phyloP scores from a whole-genome alignment of 1,139 yeast species.

The Candida pseudoviswanathii region DNA sequence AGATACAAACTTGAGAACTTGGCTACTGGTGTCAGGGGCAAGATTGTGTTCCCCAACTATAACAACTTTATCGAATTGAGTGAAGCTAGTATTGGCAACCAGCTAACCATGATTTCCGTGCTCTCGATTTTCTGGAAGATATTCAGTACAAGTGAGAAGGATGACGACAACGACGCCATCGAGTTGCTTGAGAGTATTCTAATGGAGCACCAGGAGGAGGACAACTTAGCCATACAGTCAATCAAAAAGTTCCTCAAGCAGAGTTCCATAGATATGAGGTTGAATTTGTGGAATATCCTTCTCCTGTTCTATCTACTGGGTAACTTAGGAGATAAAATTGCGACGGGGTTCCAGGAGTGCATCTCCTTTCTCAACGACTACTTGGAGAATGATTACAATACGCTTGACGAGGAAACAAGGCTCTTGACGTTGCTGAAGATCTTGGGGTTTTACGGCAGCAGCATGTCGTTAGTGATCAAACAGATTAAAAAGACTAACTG shows the following conservation, averaged over 20 bases:
- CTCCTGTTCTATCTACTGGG: conserved; percentile 57
- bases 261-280: conserved; percentile 67
- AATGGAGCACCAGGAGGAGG: conserved; percentile 18
- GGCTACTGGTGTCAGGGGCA: conserved; percentile 14
- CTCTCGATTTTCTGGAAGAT: conserved; percentile 66
- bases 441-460: conserved; percentile 36
- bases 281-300: conserved; percentile 77
- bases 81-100: conserved; percentile 52
- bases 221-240: conserved; percentile 37
- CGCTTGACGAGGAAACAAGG: conserved; percentile 17
- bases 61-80: conserved; percentile 62
- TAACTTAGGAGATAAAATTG: conserved; percentile 41
- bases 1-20: conserved; percentile 27
- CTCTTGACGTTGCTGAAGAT: conserved; percentile 27
- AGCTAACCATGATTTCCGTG: conserved; percentile 67
- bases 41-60: conserved; percentile 46
- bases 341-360: conserved; percentile 58
- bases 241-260: conserved; percentile 59
- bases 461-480: conserved; percentile 25
- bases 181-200: conserved; percentile 58
- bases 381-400: conserved; percentile 17
- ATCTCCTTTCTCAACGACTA: conserved; percentile 30
- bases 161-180: conserved; percentile 49
- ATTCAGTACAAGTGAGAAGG: conserved; percentile 41
- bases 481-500: conserved; percentile 23